phyloP scores from a whole-genome alignment of 352 stramenopile genomes.

The Pythium chondricola region DNA sequence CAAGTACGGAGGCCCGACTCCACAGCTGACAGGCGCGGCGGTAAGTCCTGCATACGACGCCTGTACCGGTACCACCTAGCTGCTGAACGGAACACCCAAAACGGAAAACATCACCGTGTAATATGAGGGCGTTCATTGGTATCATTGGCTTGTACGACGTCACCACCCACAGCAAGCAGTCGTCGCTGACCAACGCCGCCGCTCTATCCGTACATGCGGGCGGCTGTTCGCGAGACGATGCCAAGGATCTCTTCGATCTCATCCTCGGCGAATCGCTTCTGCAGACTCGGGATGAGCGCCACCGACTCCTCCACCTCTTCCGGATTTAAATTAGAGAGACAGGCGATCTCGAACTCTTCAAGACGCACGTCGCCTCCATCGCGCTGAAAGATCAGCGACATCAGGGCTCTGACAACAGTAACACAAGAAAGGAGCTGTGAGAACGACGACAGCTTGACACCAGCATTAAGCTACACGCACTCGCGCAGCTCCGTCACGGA shows the following conservation, averaged over 20 bases:
- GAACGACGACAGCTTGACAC: not conserved
- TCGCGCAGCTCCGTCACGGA: conserved; percentile 85
- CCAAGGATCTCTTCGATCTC: conserved; percentile 88
- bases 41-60: no score
- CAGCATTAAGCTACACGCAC: conserved; percentile 16
- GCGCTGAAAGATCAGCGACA: conserved; percentile 79
- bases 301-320: conserved; percentile 87
- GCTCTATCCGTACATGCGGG: conserved; percentile 74
- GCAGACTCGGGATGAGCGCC: conserved; percentile 82
- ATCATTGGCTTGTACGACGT: no score
- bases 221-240: conserved; percentile 83
- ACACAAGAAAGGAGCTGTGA: not conserved
- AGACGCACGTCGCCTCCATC: conserved; percentile 75
- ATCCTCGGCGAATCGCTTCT: conserved; percentile 85
- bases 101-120: no score
- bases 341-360: conserved; percentile 88
- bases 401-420: conserved; percentile 59
- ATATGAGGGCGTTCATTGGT: no score
- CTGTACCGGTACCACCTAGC: no score
- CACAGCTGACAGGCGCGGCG: no score
- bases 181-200: no score
- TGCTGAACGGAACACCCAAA: no score
- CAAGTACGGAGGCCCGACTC: no score
- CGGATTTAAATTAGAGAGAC: conserved; percentile 86
- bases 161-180: no score